Base-by-base conservation (phyloP, 23 red algal species). In the Gracilariopsis chorda region DNA sequence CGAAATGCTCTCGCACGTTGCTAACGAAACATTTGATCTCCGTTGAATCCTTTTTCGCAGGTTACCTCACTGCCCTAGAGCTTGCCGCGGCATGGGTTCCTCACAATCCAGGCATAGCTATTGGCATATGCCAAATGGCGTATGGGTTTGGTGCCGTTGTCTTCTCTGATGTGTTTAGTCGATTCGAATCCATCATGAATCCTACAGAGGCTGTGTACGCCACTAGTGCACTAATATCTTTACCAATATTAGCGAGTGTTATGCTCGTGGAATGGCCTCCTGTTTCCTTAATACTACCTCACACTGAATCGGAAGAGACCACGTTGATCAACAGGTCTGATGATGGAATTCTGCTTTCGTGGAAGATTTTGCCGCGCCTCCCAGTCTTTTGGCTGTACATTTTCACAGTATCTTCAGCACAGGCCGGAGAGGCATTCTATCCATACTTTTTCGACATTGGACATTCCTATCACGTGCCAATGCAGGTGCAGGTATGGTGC, bases 391-490 rank as follows among this genome's bases (percentile, higher is more conserved):
- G 51, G 77, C 41, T 55, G 51, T 81, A 81, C 51, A 35, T 81
- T 43, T 5, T 81, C 23, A 19, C 28, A 4, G 37, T 81, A 10
- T 60, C 56, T 24, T 47, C 51, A 35, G 77, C 77, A 8, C 77
- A 81, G 39, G 49, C 48, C 17, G 28, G 51, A 41, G 56, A 36
- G 13, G 34, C 51, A 51, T 81, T 81, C 56, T 53, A 53, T 17
- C 77, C 77, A 2, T 81, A 61, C 49, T 81, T 81, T 81, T 81
- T 81, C 36, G 37, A 61, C 7, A 40, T 81, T 12, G 77, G 77
- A 57, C 51, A 60, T 37, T 53, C 77, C 0, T 61, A 58, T 51
- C 45, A 62, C 21, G 27, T 41, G 11, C 11, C 51, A 25, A 49
- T 51, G 40, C n/a, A 32, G 47, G 60, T 45, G 13, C 37, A 27